A percentile compares a stretch with the other conserved stretches of the same genome.
These are phyloP conservation scores for Lagerstroemia speciosa DNA, from an alignment of 345 rosid species.

Conservation along the genomic window DNA sequence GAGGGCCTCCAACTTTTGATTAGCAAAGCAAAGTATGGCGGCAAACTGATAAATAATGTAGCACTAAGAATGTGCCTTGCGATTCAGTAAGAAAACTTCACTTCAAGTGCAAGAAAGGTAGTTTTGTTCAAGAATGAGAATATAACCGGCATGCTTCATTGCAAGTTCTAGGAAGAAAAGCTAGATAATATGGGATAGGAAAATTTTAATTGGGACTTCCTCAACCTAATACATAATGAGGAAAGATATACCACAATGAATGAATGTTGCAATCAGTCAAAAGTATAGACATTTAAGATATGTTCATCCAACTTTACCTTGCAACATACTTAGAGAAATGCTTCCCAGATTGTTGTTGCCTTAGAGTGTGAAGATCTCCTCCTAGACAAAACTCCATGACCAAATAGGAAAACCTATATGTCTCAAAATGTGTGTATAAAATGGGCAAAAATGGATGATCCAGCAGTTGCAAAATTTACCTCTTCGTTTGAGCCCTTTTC, in stretches of 20 bases:
- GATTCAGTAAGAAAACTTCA: no score
- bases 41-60: no score
- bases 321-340: slow-evolving; percentile 97
- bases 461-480: slow-evolving; percentile 86
- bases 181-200: neutral
- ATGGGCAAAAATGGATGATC: slow-evolving; percentile 99
- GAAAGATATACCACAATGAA: neutral
- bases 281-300: neutral
- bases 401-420: slow-evolving; percentile 87
- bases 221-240: neutral
- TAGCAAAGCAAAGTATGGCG: no score
- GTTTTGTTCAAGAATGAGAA: neutral
- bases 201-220: neutral
- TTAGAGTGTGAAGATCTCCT: slow-evolving; percentile 86
- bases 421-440: slow-evolving; percentile 88
- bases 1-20: no score
- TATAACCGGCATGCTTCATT: neutral
- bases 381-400: slow-evolving; percentile 99
- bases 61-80: no score
- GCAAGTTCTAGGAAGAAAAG: neutral
- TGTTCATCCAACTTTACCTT: slow-evolving; percentile 42
- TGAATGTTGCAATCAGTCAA: neutral
- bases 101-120: neutral
- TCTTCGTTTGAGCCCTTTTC: slow-evolving; percentile 89
- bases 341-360: slow-evolving; percentile 94